phyloP scores from a whole-genome alignment of 2,329 filamentous ascomycete genomes.

The Aureobasidium sp. region DNA sequence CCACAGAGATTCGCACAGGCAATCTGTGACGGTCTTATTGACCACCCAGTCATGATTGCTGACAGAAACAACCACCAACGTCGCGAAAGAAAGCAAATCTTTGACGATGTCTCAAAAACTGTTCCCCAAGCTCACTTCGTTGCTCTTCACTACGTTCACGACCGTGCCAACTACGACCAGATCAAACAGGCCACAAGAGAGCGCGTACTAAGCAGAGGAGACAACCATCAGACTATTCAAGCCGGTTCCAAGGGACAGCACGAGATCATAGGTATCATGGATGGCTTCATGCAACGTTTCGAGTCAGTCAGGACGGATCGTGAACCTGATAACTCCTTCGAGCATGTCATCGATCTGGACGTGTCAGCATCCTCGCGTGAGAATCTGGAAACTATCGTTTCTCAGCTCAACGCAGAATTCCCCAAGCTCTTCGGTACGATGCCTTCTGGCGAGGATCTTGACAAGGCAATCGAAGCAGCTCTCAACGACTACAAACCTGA shows the following conservation, averaged over 20 bases:
- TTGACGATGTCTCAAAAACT: slow-evolving; percentile 63
- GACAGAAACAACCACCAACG: slow-evolving; percentile 91
- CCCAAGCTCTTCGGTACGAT: slow-evolving; percentile 66
- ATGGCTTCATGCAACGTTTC: slow-evolving; percentile 82
- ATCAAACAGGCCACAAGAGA: slow-evolving; percentile 69
- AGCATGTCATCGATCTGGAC: slow-evolving; percentile 77
- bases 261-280: slow-evolving; percentile 87
- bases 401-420: slow-evolving; percentile 64
- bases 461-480: slow-evolving; percentile 68
- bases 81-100: slow-evolving; percentile 80
- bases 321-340: slow-evolving; percentile 74
- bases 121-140: slow-evolving; percentile 64
- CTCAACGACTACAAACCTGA: slow-evolving; percentile 71
- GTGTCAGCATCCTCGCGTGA: slow-evolving; percentile 67
- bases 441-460: slow-evolving; percentile 66
- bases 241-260: slow-evolving; percentile 62
- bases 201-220: slow-evolving; percentile 75
- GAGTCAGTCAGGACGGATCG: slow-evolving; percentile 62
- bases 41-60: slow-evolving; percentile 69
- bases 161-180: slow-evolving; percentile 56
- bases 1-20: slow-evolving; percentile 70
- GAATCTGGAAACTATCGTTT: slow-evolving; percentile 77
- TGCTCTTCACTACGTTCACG: slow-evolving; percentile 82
- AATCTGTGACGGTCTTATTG: slow-evolving; percentile 57
- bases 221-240: slow-evolving; percentile 97